Conservation (phyloP, 208 protist species). For the Phytomonas sp. region DNA sequence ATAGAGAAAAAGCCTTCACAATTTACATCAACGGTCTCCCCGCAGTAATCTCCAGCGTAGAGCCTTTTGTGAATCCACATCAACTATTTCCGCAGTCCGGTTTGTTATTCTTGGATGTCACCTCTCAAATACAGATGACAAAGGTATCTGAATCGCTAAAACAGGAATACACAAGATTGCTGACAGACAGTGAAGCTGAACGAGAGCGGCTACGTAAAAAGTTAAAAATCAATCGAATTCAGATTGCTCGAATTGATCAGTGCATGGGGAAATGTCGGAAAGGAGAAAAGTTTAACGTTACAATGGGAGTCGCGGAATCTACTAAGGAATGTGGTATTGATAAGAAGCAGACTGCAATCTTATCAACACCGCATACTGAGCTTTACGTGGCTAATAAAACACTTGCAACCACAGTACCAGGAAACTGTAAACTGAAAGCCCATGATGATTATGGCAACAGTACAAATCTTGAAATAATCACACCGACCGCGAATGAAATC, state of each 20-base stretch:
- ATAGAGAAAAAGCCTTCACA: conserved; percentile 9
- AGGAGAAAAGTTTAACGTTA: background rate
- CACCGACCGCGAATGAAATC: background rate
- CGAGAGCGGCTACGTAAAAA: background rate
- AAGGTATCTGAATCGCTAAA: background rate
- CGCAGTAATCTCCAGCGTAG: conserved; percentile 5
- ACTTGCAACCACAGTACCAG: background rate
- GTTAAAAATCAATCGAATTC: background rate
- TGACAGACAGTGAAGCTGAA: background rate
- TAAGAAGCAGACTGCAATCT: background rate
- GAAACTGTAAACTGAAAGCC: background rate
- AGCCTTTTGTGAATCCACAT: conserved; percentile 18
- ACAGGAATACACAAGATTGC: background rate
- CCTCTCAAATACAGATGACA: background rate
- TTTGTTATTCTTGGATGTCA: conserved; percentile 24
- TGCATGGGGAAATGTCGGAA: background rate
- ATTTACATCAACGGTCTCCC: conserved; percentile 19
- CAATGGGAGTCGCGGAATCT: background rate
- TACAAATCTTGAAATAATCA: background rate
- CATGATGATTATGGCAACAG: background rate
- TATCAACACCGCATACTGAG: background rate
- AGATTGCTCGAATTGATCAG: background rate
- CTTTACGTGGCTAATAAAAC: background rate
- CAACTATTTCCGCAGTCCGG: conserved; percentile 13
- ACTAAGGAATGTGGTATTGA: background rate